phyloP scores from a whole-genome alignment of 805 yeast species.

The Candida sithepensis region DNA sequence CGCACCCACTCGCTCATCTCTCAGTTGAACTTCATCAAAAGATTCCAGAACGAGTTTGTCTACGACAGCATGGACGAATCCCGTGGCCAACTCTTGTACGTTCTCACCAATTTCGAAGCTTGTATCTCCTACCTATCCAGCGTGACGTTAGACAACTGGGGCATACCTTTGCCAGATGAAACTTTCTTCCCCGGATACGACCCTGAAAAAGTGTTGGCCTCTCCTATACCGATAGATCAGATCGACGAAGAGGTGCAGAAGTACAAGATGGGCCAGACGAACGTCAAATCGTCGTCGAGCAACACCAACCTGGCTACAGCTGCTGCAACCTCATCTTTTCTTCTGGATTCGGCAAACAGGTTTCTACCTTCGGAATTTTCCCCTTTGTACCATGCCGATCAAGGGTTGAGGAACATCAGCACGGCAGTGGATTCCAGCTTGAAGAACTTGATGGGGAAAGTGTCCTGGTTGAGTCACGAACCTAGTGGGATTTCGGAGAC shows the following conservation, averaged over 20 bases:
- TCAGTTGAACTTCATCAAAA: slow-evolving; percentile 32
- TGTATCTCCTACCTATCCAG: slow-evolving; percentile 31
- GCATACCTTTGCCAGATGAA: slow-evolving; percentile 16
- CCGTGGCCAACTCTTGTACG: slow-evolving; percentile 31
- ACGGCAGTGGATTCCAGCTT: slow-evolving; percentile 34
- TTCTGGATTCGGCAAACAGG: slow-evolving; percentile 12
- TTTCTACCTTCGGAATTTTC: slow-evolving; percentile 21
- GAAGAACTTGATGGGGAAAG: slow-evolving; percentile 31
- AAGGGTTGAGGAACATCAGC: slow-evolving; percentile 33
- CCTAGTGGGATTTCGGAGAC: slow-evolving; percentile 18
- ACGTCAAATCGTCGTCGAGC: not conserved
- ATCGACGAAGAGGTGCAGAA: slow-evolving; percentile 24
- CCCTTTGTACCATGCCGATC: slow-evolving; percentile 32
- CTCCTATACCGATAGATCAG: slow-evolving; percentile 24
- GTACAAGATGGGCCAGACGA: slow-evolving; percentile 8
- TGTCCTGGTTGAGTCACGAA: slow-evolving; percentile 26
- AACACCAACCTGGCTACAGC: slow-evolving; percentile 3
- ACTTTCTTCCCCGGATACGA: slow-evolving; percentile 2
- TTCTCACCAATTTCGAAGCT: slow-evolving; percentile 35
- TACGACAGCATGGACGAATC: slow-evolving; percentile 28
- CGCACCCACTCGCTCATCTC: slow-evolving; percentile 27
- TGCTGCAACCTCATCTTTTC: slow-evolving; percentile 7
- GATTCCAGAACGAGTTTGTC: slow-evolving; percentile 29
- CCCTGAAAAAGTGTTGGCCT: slow-evolving; percentile 9
- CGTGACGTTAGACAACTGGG: slow-evolving; percentile 30